Percentiles rank a stretch among this genome's conserved stretches.
phyloP scores from a whole-genome alignment of 139 green algal genomes.

The Closterium sp. region DNA sequence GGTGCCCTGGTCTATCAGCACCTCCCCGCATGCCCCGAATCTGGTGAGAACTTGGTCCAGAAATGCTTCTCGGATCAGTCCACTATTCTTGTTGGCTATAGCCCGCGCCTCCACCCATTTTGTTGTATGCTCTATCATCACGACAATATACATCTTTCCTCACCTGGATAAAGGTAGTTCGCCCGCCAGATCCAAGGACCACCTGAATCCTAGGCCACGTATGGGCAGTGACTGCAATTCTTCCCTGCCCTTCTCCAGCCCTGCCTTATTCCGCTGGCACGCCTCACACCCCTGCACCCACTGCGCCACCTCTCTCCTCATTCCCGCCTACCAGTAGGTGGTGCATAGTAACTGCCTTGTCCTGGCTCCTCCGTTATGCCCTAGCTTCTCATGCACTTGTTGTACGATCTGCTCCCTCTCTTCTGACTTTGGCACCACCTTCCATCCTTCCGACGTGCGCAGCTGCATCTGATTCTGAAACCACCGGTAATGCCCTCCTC shows the following conservation, averaged over 20 bases:
- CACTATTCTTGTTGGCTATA: slow-evolving; percentile 17
- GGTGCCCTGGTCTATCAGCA: slow-evolving; percentile 46
- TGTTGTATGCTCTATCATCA: slow-evolving; percentile 46
- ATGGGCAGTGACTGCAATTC: not conserved
- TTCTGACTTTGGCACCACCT: not conserved
- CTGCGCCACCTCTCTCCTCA: not conserved
- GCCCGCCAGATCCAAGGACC: slow-evolving; percentile 22
- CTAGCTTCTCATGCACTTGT: not conserved
- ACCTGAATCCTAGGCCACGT: not conserved
- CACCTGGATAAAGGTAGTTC: not conserved
- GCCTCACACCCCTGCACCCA: not conserved
- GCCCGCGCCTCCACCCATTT: slow-evolving; percentile 41
- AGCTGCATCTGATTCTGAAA: not conserved
- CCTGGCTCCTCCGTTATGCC: not conserved
- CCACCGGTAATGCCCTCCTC: not conserved
- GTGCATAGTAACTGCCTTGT: not conserved
- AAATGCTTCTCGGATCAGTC: not conserved
- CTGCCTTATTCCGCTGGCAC: too few species aligned
- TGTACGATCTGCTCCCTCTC: too few species aligned
- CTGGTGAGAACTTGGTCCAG: slow-evolving; percentile 18
- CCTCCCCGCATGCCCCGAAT: slow-evolving; percentile 41
- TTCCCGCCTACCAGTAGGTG: not conserved
- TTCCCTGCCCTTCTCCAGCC: too few species aligned
- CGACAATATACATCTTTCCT: slow-evolving; percentile 43
- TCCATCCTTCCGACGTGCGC: not conserved